Evolutionary conservation across 352 stramenopile genomes (phyloP), one percentile per base, ranked within the genome.

Genomic region (Peronospora destructor): DNA sequence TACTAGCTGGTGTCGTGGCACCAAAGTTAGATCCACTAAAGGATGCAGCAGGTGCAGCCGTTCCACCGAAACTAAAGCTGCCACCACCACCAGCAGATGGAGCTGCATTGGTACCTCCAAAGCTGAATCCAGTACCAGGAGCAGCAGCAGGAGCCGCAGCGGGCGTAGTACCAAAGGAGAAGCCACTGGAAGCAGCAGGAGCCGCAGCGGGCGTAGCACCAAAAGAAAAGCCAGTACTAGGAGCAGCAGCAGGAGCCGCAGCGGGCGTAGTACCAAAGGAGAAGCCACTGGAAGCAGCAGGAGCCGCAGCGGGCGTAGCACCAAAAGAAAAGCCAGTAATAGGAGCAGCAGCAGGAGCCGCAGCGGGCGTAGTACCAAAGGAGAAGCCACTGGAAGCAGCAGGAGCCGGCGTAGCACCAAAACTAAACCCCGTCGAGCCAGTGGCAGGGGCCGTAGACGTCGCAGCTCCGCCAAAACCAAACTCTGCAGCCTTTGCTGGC

Each of bases 121-220:
- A 64, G 13, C 38, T 52, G 21, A 75, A 80, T 8, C 51, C 56
- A 23, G 60, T 47, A 21, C 47, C 58, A 1, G 59, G 37, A n/a
- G 71, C 44, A 16, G 56, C 16, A 25, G 36, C 45, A 28, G 64
- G 46, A 6, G 56, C 45, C 4, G 61, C 53, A 23, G 61, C 59
- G 4, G 61, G 41, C 14, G 60, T 17, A 21, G 61, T 59, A 37
- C 76, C 73, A 65, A 87, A 87, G 3, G 64, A 75, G 28, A 85
- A 85, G 11, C 71, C 68, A 23, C 61, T 59, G 6, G 49, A 67
- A 0, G 51, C 46, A 4, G 74, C 49, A 14, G 23, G 23, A 6
- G 4, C 23, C 33, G 33, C 12, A 5, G 57, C 42, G 3, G 33
- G 33, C 19, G 65, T 45, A 8, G 58, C 39, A 39, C 68, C 64